Base-by-base conservation (phyloP, 257 asterid genomes). In the Ilex asprella region DNA sequence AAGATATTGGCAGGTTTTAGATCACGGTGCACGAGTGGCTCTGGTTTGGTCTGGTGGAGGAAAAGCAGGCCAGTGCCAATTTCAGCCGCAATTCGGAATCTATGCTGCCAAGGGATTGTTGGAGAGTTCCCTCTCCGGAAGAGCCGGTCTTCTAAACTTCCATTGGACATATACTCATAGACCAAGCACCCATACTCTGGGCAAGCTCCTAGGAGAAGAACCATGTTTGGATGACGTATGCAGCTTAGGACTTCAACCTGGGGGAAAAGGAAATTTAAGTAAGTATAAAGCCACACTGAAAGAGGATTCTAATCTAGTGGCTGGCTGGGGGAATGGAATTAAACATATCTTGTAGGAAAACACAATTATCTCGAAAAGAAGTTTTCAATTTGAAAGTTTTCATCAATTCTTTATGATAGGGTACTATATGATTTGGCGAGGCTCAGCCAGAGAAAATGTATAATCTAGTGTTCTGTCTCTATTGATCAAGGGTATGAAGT, bases 201-300 rank as follows among this genome's bases (percentile, higher is more conserved):
- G 55, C 98, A 91, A 27, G 98, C 98, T 15, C 98, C 98, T 56
- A 91, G 81, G 59, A 91, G 98, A 16, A 91, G 86, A 57, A 91
- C 98, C 98, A 91, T 91, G 73, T 91, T 81, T 47, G 98, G 98
- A 75, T 91, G 98, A 0, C 98, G 73, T 78, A 91, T 88, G 85
- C 96, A 84, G 63, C 96, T 73, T 60, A 91, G 68, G 32, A 91
- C 93, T 69, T 91, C 96, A 31, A 91, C 95, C 97, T 89, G 76
- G 39, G 47, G 71, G 51, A 52, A 44, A 32, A 13, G 16, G 14
- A 41, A 16, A 9, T 52, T 13, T 29, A 58, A 27, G 21, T 50
- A 56, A 32, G 7, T 9, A 4, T 11, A 6, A 4, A 50, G n/a
- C 5, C 8, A 50, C 0, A 4, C 13, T 6, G 16, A 14, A 6